Evolutionary conservation across 202 grass and related monocot genomes (phyloP), one percentile per base, ranked within the genome.

Genomic region (Setaria viridis): DNA sequence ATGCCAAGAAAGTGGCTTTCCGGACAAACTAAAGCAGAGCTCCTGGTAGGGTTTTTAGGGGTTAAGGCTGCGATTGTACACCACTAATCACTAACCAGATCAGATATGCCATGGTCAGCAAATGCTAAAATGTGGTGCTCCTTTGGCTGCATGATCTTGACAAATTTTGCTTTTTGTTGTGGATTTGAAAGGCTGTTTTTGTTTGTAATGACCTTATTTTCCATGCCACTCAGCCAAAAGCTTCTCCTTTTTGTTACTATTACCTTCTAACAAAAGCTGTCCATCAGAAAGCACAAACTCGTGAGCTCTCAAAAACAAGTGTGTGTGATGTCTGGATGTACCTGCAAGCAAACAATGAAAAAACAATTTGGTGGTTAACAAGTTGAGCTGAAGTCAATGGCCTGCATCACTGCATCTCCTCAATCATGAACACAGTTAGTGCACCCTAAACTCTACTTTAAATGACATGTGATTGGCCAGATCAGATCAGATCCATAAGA

Each of bases 1-100:
- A 93, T 89, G 95, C 89, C 91, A 93, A 84, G 86, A 97, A 94
- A 97, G 92, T 87, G 90, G 85, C 87, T 94, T 97, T 91, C 76
- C 83, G 54, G 45, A 71, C 55, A 70, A 87, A 83, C 76, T 70
- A 77, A 74, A 5, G 72, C 71, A 74, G 8, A 57, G 67, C 79
- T 51, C 74, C 80, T 83, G 82, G 46, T 90, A 89, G 87, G 91
- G 68, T 75, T 81, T 92, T 55, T 80, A 74, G 86, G 84, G 78
- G 86, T 92, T 97, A 87, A 89, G 86, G 57, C 85, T 90, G 67
- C 83, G 81, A 88, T 79, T 65, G 35, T 84, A 88, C 81, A 85
- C 84, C 90, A 90, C 89, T 88, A 94, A 85, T 78, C 90, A 90
- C 89, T 88, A 94, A 47, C 85, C 80, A 90, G 43, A 79, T 84